phyloP scores from a whole-genome alignment of 106 monocot genomes.

The Apostasia ramifera region DNA sequence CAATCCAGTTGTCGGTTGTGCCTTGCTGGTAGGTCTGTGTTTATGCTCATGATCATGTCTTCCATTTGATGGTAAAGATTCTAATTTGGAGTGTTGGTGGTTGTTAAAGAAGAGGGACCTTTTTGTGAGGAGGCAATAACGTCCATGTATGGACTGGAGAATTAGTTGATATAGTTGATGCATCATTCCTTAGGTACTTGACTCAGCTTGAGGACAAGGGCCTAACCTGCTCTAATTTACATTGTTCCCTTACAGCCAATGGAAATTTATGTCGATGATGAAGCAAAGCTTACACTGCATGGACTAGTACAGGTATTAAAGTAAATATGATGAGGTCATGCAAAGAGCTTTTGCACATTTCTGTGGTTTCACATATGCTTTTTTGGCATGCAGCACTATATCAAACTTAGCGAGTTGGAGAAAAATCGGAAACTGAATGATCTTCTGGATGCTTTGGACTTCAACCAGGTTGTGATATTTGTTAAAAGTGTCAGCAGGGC shows the following conservation, averaged over 20 bases:
- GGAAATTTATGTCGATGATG: slow-evolving; percentile 99
- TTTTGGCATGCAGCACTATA: slow-evolving; percentile 70
- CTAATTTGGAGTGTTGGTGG: too few relatives aligned
- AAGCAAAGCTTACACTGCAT: slow-evolving; percentile 93
- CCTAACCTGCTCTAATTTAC: slow-evolving; percentile 48
- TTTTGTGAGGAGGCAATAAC: slow-evolving; percentile 6
- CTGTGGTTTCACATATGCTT: not conserved
- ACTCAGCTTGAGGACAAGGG: slow-evolving; percentile 42
- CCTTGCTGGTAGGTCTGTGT: too few relatives aligned
- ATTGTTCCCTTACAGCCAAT: slow-evolving; percentile 93
- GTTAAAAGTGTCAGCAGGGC: slow-evolving; percentile 95
- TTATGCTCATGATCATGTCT: too few relatives aligned
- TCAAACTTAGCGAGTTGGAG: slow-evolving; percentile 87
- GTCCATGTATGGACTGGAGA: slow-evolving; percentile 19
- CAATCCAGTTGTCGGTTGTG: too few relatives aligned
- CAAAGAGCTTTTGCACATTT: not conserved
- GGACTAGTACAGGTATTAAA: slow-evolving; percentile 87
- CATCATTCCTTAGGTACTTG: slow-evolving; percentile 45
- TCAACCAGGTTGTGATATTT: slow-evolving; percentile 99
- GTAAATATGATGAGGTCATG: not conserved
- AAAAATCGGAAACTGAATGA: slow-evolving; percentile 99
- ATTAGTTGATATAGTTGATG: slow-evolving; percentile 10
- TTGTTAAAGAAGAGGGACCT: too few relatives aligned
- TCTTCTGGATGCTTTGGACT: slow-evolving; percentile 95
- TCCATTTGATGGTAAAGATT: too few relatives aligned